These are phyloP conservation scores for Nicotiana tabacum DNA, from an alignment of 257 asterid genomes.

Conservation along the genomic window DNA sequence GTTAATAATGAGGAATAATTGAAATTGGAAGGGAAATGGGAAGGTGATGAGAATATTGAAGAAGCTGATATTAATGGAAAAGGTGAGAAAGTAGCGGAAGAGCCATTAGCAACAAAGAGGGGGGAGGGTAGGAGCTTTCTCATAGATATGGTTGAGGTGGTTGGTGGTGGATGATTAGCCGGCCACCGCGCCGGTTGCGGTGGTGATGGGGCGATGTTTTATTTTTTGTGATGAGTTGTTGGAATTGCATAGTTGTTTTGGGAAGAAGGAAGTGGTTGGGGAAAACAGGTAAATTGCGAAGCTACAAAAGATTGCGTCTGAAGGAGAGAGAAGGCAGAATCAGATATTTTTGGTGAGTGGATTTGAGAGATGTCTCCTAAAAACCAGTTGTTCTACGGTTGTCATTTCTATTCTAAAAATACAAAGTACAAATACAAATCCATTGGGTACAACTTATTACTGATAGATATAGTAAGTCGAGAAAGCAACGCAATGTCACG, in stretches of 20 bases:
- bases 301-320: neutral
- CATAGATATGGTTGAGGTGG: conserved; percentile 27
- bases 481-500: neutral
- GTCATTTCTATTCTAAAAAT: neutral
- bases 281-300: neutral
- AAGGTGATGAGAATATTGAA: neutral
- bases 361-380: neutral
- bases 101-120: conserved; percentile 13
- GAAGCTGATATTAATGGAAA: neutral
- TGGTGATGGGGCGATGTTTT: conserved; percentile 9
- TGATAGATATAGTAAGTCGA: neutral
- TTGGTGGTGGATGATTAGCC: conserved; percentile 15
- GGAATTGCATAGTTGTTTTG: conserved; percentile 35
- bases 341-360: neutral
- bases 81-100: conserved; percentile 2
- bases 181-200: conserved; percentile 26
- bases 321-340: neutral
- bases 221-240: conserved; percentile 6
- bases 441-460: neutral
- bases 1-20: neutral
- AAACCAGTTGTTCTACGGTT: neutral
- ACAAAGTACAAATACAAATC: neutral
- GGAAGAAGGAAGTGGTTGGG: neutral
- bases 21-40: neutral
- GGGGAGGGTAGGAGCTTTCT: conserved; percentile 26